phyloP scores from a whole-genome alignment of 352 stramenopile genomes.

The Thalassiosira hispida region DNA sequence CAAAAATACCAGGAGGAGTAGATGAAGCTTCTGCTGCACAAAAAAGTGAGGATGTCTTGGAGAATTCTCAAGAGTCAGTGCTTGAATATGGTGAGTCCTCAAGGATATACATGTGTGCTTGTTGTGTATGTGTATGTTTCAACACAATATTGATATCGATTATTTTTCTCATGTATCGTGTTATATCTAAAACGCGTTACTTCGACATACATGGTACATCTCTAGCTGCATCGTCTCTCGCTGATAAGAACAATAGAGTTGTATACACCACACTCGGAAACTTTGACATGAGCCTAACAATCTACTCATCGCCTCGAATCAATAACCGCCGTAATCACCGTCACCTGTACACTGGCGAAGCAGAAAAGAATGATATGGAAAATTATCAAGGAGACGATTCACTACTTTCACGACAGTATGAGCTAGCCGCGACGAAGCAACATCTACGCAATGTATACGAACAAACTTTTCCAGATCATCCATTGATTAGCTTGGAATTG shows the following conservation, averaged over 20 bases:
- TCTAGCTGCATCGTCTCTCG: not conserved
- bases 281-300: slow-evolving; percentile 19
- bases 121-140: slow-evolving; percentile 2
- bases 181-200: not conserved
- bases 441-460: slow-evolving; percentile 10
- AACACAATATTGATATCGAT: not conserved
- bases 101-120: not conserved
- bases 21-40: too few relatives aligned
- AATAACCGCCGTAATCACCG: not conserved
- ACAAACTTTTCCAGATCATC: slow-evolving; percentile 9
- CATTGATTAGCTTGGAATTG: slow-evolving; percentile 5
- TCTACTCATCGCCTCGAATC: slow-evolving; percentile 16
- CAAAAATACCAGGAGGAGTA: too few relatives aligned
- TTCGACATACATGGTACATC: not conserved
- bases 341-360: too few relatives aligned
- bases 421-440: not conserved
- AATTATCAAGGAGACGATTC: not conserved
- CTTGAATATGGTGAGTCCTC: slow-evolving; percentile 1
- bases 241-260: not conserved
- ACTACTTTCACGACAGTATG: slow-evolving; percentile 4
- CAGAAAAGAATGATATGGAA: not conserved
- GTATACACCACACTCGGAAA: not conserved
- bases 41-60: too few relatives aligned
- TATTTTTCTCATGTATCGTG: not conserved
- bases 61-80: not conserved